phyloP scores from a whole-genome alignment of 2,329 filamentous ascomycete species.

The Xylariaceae sp. region DNA sequence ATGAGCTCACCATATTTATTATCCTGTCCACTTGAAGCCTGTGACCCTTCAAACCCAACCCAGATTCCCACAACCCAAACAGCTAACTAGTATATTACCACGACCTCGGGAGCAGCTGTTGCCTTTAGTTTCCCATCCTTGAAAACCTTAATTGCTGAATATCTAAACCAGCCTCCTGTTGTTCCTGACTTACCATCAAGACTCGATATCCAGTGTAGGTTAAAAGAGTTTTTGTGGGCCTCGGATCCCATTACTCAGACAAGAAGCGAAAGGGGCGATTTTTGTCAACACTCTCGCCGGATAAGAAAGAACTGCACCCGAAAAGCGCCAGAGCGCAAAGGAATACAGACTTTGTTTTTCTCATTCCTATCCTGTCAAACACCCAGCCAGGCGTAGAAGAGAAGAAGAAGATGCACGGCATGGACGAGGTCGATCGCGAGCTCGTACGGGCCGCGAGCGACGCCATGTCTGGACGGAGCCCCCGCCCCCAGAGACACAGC shows the following conservation, averaged over 20 bases:
- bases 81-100: background rate
- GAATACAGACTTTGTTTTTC: background rate
- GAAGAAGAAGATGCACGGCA: no score
- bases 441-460: conserved; percentile 46
- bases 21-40: no score
- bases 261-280: no score
- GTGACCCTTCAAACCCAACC: no score
- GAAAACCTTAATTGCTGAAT: background rate
- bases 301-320: no score
- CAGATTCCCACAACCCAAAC: background rate
- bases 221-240: no score
- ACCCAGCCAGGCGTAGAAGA: background rate
- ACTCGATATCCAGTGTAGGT: no score
- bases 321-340: no score
- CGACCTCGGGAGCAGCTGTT: background rate
- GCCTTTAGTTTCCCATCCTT: background rate
- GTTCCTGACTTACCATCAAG: no score
- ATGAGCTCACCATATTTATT: no score
- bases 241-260: no score
- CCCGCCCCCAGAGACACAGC: conserved; percentile 34
- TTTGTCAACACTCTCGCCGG: no score
- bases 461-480: conserved; percentile 11
- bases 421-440: conserved; percentile 51
- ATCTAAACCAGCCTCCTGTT: background rate
- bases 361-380: background rate